Base-by-base conservation (phyloP, 2,329 filamentous ascomycete species). In the Gliomastix tumulicola region DNA sequence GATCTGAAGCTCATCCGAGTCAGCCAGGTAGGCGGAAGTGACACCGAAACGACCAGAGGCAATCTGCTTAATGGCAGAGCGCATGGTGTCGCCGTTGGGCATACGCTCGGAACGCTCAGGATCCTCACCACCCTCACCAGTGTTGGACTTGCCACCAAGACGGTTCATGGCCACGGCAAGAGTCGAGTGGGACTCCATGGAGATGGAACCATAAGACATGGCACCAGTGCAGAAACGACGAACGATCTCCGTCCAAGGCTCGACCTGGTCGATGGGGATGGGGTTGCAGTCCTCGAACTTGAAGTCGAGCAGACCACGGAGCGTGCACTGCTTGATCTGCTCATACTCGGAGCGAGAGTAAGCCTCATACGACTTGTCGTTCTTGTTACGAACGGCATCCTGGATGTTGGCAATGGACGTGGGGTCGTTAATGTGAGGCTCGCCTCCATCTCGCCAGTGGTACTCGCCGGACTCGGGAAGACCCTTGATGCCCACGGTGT, bases 171-270 rank as follows among this genome's bases (percentile, higher is more conserved):
- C 90, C 38, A 97, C 83, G 47, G 90, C 90, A 34, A 97, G 71
- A 11, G 90, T 96, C 15, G 90, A 95, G 68, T 97, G 90, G 36
- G 90, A 90, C 61, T 97, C 90, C 88, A 96, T 95, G 6, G 90
- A 96, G 53, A 97, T 97, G 28, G 90, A 96, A 33, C 90, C 90
- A 56, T 97, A 97, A 4, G 90, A 97, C 90, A 97, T 97, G 49
- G 90, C 90, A 57, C 90, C 90, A 27, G 90, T 96, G 51, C 90
- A 92, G 69, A 96, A 96, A 44, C 90, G 85, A 46, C 90, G 85
- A 32, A 96, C 90, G 50, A 97, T 96, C 53, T 96, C 89, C 4
- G 90, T 96, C 90, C 90, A 97, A 16, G 90, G 88, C 68, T 97
- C 90, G 40, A 97, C 90, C 62, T 96, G 89, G 49, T 96, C 90